Base-by-base conservation (phyloP, 176 grass and related monocot species). In the Tillandsia leiboldiana region DNA sequence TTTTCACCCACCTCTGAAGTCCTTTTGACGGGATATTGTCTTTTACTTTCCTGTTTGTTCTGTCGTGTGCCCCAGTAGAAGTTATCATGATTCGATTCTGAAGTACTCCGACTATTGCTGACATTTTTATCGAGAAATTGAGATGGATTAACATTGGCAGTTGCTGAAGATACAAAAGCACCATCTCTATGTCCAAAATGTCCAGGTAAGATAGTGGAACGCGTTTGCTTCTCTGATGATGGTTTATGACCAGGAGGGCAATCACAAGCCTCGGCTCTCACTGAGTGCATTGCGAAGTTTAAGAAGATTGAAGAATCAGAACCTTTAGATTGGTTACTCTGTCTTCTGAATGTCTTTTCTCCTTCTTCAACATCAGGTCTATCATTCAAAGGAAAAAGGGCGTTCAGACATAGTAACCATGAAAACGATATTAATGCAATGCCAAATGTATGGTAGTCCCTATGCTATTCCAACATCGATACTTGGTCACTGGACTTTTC, bases 201-300 rank as follows among this genome's bases (percentile, higher is more conserved):
- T 80, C 84, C 89, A 64, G 51, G 80, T 72, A 99, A 83, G 50
- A 99, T 83, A 50, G 83, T 70, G 1, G 94, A 79, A 69, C 85
- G 26, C 64, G 86, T 66, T 76, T 80, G 82, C 70, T 84, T 76
- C 3, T 77, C 70, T 51, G 75, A 54, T n/a, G 77, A 86, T 57
- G 87, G 87, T 57, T 93, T 83, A 78, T 99, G 75, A 83, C 89
- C 83, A 72, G 94, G 94, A 1, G 89, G 89, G 67, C 94, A 99
- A 80, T 99, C 94, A 83, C 94, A 99, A 54, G 94, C 94, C 78
- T 99, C 94, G 78, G 87, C 85, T 76, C 89, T 84, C 15, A 90
- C 94, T 49, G 94, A 99, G 68, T 99, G 94, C 94, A 99, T 99
- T 53, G 94, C 94, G 22, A 99, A 99, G 76, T 99, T 99, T 63